Percentiles rank a stretch among this genome's conserved stretches.
These are phyloP conservation scores for Boletus fagicola DNA, from an alignment of 768 basidiomycete genomes.

Conservation along the genomic window DNA sequence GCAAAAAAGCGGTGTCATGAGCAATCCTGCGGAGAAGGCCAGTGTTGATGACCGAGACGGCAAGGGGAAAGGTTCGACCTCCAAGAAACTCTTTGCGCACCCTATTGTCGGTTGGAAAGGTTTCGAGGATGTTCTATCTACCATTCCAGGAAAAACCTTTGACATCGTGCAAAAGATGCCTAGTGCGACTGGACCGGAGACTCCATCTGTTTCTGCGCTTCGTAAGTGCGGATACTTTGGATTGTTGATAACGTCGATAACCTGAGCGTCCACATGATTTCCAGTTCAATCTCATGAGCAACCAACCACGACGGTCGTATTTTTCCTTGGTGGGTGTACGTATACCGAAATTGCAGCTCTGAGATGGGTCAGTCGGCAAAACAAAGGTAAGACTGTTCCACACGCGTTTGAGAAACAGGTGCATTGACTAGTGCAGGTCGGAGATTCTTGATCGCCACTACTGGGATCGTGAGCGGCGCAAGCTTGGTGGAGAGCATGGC, in stretches of 20 bases:
- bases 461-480: constrained; percentile 81
- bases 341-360: constrained; percentile 96
- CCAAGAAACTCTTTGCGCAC: constrained; percentile 73
- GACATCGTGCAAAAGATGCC: constrained; percentile 61
- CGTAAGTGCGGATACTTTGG: constrained; percentile 31
- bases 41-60: constrained; percentile 39
- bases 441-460: constrained; percentile 86
- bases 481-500: constrained; percentile 70
- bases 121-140: constrained; percentile 84
- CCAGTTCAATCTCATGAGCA: constrained; percentile 54
- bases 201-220: constrained; percentile 31
- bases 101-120: constrained; percentile 97
- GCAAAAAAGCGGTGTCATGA: constrained; percentile 86
- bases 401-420: neutral
- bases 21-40: constrained; percentile 65
- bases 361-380: constrained; percentile 87
- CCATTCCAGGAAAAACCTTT: constrained; percentile 82
- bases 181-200: constrained; percentile 28
- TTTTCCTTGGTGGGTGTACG: constrained; percentile 96
- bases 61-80: constrained; percentile 37
- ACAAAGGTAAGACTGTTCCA: constrained; percentile 54
- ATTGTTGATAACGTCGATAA: neutral
- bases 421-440: constrained; percentile 54
- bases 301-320: constrained; percentile 83
- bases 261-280: neutral